These are phyloP conservation scores for Phytophthora quininea DNA, from an alignment of 352 stramenopile species.

Conservation along the genomic window DNA sequence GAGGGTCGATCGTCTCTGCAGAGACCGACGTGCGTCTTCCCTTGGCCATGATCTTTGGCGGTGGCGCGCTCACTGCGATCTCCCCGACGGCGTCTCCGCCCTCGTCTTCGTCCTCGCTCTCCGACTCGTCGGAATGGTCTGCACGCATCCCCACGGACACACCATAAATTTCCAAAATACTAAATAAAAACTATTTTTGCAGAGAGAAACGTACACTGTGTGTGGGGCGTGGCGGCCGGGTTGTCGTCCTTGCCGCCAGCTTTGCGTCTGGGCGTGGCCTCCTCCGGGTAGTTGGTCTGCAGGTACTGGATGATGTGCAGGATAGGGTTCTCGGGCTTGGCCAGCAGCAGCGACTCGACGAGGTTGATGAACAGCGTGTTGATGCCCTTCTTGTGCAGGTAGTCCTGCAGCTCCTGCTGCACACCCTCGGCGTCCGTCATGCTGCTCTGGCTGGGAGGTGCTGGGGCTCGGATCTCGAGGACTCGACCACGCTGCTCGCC, in stretches of 20 bases:
- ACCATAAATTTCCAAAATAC: neutral
- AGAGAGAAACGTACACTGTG: conserved; percentile 29
- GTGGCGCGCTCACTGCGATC: conserved; percentile 66
- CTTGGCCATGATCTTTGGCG: conserved; percentile 76
- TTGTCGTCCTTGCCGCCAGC: conserved; percentile 50
- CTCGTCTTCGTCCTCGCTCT: conserved; percentile 89
- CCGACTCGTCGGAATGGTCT: conserved; percentile 88
- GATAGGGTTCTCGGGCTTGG: conserved; percentile 91
- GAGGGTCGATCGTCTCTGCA: conserved; percentile 85
- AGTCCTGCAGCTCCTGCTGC: conserved; percentile 92
- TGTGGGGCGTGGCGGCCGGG: conserved; percentile 44
- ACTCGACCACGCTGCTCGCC: neutral
- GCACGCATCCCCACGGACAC: neutral
- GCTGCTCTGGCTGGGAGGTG: conserved; percentile 9
- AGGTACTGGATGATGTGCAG: conserved; percentile 91
- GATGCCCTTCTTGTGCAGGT: conserved; percentile 92
- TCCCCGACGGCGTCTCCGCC: conserved; percentile 80
- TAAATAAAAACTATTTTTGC: conserved; percentile 3
- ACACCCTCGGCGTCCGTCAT: conserved; percentile 89
- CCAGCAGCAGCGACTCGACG: conserved; percentile 89
- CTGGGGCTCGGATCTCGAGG: too few relatives aligned
- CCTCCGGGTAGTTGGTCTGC: conserved; percentile 87
- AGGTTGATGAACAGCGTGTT: conserved; percentile 94
- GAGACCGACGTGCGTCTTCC: conserved; percentile 90
- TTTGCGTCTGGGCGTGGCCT: conserved; percentile 61